These are phyloP conservation scores for Metschnikowia aberdeeniae DNA, from an alignment of 805 yeast genomes.

Conservation along the genomic window DNA sequence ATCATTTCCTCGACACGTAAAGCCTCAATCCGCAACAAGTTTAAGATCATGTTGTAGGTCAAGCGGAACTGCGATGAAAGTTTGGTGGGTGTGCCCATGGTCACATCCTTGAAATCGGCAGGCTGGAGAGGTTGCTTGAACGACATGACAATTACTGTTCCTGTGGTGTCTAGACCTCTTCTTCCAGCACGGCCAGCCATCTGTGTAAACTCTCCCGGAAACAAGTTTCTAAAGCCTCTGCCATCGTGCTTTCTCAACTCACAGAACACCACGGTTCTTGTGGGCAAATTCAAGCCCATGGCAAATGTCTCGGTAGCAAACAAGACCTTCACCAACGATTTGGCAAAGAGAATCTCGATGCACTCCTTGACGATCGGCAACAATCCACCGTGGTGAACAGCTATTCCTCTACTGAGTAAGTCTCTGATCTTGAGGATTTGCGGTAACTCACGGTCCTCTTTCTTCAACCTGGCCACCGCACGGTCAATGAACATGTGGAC, in stretches of 20 bases:
- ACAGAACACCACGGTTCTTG: slow-evolving; percentile 91
- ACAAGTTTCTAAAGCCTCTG: slow-evolving; percentile 66
- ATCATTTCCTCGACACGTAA: slow-evolving; percentile 97
- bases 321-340: slow-evolving; percentile 78
- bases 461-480: slow-evolving; percentile 80
- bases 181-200: slow-evolving; percentile 99
- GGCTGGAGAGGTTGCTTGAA: slow-evolving; percentile 60
- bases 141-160: slow-evolving; percentile 92
- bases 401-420: slow-evolving; percentile 84
- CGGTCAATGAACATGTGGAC: slow-evolving; percentile 90
- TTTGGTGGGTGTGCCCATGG: slow-evolving; percentile 86
- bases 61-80: slow-evolving; percentile 87
- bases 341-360: slow-evolving; percentile 87
- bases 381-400: slow-evolving; percentile 93
- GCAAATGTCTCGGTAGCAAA: slow-evolving; percentile 99
- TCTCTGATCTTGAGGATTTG: slow-evolving; percentile 83
- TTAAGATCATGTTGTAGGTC: slow-evolving; percentile 93
- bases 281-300: slow-evolving; percentile 95
- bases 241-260: slow-evolving; percentile 91
- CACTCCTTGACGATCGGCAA: slow-evolving; percentile 91
- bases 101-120: slow-evolving; percentile 67
- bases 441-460: slow-evolving; percentile 90
- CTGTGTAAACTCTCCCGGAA: slow-evolving; percentile 97
- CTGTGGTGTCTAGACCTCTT: slow-evolving; percentile 89
- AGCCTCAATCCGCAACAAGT: slow-evolving; percentile 88